phyloP scores from a whole-genome alignment of 83 land plant species.

The Diphasiastrum complanatum region DNA sequence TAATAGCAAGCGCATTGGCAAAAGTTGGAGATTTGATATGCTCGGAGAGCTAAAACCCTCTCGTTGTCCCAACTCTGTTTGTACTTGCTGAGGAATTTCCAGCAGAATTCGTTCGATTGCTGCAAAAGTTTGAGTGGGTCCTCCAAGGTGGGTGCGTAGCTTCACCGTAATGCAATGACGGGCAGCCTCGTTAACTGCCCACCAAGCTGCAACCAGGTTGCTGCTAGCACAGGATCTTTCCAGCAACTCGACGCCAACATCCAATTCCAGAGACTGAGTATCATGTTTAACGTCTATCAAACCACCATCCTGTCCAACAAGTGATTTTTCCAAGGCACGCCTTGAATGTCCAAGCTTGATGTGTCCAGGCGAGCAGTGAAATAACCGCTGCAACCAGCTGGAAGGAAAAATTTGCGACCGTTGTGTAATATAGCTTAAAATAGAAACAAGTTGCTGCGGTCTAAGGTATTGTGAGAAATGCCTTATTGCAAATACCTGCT shows the following conservation, averaged over 20 bases:
- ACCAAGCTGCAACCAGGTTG: conserved; percentile 77
- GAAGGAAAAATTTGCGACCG: conserved; percentile 78
- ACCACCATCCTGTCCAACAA: conserved; percentile 10
- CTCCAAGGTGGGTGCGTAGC: conserved; percentile 93
- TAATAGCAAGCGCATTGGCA: conserved; percentile 85
- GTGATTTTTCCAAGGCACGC: conserved; percentile 25
- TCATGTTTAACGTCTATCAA: conserved; percentile 15
- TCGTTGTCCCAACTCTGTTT: conserved; percentile 52
- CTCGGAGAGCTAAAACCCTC: conserved; percentile 41
- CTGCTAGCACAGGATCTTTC: conserved; percentile 52
- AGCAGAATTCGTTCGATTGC: conserved; percentile 92
- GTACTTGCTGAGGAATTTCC: conserved; percentile 66
- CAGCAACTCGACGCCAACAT: conserved; percentile 38
- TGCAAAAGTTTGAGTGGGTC: conserved; percentile 97
- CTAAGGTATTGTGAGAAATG: conserved; percentile 47
- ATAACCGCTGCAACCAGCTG: conserved; percentile 78
- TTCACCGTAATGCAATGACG: conserved; percentile 66
- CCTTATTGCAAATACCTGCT: conserved; percentile 52
- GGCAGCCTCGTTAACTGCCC: conserved; percentile 88
- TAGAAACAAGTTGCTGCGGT: conserved; percentile 66
- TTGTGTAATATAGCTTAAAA: conserved; percentile 80
- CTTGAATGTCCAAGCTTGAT: conserved; percentile 13
- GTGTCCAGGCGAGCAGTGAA: conserved; percentile 42
- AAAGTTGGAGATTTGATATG: conserved; percentile 49
- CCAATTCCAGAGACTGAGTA: conserved; percentile 17